Conservation (phyloP, 352 stramenopile species). For the Phytophthora fragariae region DNA sequence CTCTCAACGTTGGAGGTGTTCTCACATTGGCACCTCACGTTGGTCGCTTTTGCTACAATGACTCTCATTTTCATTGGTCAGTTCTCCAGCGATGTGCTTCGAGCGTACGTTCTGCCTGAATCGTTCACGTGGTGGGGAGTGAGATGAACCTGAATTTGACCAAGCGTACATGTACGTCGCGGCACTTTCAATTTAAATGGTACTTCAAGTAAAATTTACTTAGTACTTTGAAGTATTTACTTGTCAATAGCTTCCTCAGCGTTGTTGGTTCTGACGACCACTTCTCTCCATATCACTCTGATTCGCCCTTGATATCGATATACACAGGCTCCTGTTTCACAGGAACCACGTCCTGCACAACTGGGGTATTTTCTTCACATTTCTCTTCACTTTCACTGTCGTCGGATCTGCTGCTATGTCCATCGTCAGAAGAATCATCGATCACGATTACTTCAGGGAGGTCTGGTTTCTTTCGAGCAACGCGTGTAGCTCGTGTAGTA, state of each 20-base stretch:
- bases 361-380: background rate
- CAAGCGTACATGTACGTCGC: background rate
- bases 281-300: conserved; percentile 15
- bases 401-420: conserved; percentile 15
- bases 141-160: conserved; percentile 18
- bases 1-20: conserved; percentile 86
- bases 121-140: conserved; percentile 66
- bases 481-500: background rate
- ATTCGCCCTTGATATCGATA: conserved; percentile 34
- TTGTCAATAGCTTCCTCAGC: background rate
- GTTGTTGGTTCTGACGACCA: background rate
- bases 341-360: background rate
- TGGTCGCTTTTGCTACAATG: conserved; percentile 83
- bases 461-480: conserved; percentile 1
- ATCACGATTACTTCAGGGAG: conserved; percentile 37
- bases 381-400: conserved; percentile 20
- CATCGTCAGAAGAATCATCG: conserved; percentile 32
- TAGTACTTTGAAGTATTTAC: background rate
- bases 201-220: conserved; percentile 5
- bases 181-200: background rate
- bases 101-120: conserved; percentile 63
- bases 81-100: conserved; percentile 75
- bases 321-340: conserved; percentile 10
- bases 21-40: conserved; percentile 78
- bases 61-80: conserved; percentile 88